Percentiles rank a stretch among this genome's conserved stretches.
phyloP scores from a whole-genome alignment of 805 yeast species.

The Starmera caribaea region DNA sequence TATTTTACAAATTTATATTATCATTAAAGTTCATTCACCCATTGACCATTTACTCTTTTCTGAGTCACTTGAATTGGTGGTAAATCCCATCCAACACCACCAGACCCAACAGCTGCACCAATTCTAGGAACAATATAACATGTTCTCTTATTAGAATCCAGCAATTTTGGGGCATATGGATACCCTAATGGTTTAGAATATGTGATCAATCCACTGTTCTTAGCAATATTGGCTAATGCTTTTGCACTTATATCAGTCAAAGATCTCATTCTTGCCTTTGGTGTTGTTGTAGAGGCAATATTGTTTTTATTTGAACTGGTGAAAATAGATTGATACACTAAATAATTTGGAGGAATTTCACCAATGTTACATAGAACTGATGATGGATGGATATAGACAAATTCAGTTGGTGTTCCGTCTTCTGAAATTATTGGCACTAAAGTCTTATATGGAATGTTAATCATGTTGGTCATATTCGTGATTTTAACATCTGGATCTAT shows the following conservation, averaged over 20 bases:
- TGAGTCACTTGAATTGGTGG: slow-evolving; percentile 75
- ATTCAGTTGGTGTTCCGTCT: slow-evolving; percentile 34
- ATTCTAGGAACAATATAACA: slow-evolving; percentile 87
- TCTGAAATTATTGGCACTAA: slow-evolving; percentile 29
- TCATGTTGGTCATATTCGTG: slow-evolving; percentile 47
- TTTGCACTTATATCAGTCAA: slow-evolving; percentile 67
- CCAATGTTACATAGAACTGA: slow-evolving; percentile 57
- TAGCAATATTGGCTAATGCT: slow-evolving; percentile 72
- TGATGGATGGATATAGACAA: slow-evolving; percentile 71
- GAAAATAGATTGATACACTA: slow-evolving; percentile 66
- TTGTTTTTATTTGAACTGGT: slow-evolving; percentile 33
- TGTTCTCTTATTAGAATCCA: slow-evolving; percentile 61
- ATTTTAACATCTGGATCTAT: slow-evolving; percentile 52
- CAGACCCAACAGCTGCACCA: slow-evolving; percentile 77
- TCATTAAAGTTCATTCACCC: slow-evolving; percentile 34
- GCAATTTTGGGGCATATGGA: slow-evolving; percentile 72
- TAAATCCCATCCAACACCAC: slow-evolving; percentile 87
- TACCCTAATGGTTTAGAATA: slow-evolving; percentile 90
- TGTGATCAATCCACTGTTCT: slow-evolving; percentile 58
- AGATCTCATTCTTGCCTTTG: slow-evolving; percentile 58
- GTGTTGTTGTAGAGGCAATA: slow-evolving; percentile 30
- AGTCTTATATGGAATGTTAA: slow-evolving; percentile 57
- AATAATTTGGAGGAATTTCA: slow-evolving; percentile 65
- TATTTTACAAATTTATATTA: no score
- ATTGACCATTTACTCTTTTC: slow-evolving; percentile 52